Evolutionary conservation across 768 basidiomycete species (phyloP), one percentile per base, ranked within the genome.

Genomic region (Cytidiella melzeri): DNA sequence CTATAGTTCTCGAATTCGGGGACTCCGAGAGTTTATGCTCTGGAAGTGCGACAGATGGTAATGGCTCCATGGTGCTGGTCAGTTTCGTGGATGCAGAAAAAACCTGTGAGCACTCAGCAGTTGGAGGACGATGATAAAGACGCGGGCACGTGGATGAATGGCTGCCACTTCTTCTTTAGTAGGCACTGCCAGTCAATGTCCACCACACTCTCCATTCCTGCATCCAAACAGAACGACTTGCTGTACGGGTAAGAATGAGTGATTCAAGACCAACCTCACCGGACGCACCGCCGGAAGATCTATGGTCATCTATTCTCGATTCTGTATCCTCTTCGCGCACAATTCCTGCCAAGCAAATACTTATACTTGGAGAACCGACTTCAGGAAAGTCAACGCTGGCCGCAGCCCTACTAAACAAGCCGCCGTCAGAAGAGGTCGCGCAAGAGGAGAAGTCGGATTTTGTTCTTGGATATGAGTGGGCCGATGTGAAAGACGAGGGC

Each of bases 261-360:
- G 67, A 64, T 18, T 75, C 73, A 52, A 79, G 85, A 39, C 72
- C 83, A 19, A 75, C 83, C n/a, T 76, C 84, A 20, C 87, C 87
- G 51, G 82, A 81, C 41, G 77, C 80, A 13, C 84, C 84, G 4
- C 86, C 85, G 0, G 79, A 83, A 56, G 88, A 94, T 58, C 70
- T 97, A 36, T 98, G 95, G 95, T 87, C 84, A 2, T 88, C 89
- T 11, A 97, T 98, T 57, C 76, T 98, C 4, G 84, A 93, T 67
- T 83, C 85, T 11, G 84, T 95, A 21, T 88, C 91, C 1, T 81
- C 83, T 24, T 80, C 86, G 30, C 79, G 89, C 46, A 80, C 85
- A 10, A 87, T 83, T 60, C 87, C 87, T 13, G 84, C 88, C 18
- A 96, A 94, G 68, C 89, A 94, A 62, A 73, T 95, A 23, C 71